Evolutionary conservation across 129 eudicot species (phyloP).

Genomic region (Oenanthe sinensis): DNA sequence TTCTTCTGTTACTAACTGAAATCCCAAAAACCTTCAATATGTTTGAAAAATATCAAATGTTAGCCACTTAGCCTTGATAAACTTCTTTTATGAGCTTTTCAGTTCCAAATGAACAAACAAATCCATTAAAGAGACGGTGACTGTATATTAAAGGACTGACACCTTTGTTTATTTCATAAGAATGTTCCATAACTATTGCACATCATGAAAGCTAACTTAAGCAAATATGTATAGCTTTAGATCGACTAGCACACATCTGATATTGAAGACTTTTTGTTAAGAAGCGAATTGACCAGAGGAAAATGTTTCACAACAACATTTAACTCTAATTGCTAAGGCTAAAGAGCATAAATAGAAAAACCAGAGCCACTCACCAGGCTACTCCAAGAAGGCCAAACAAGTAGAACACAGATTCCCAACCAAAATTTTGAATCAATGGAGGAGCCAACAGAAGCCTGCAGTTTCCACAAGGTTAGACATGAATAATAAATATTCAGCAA

Average conservation of each 20-base stretch:
- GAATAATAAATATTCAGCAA: background rate
- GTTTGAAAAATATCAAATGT: background rate
- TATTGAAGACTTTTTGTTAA: background rate
- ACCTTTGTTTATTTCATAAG: background rate
- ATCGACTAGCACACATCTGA: background rate
- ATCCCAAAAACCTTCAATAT: conserved; percentile 70
- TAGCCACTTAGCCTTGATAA: background rate
- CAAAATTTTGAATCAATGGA: conserved; percentile 73
- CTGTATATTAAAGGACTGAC: background rate
- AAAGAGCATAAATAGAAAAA: background rate
- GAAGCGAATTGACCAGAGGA: background rate
- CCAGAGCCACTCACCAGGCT: conserved; percentile 59
- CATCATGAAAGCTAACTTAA: background rate
- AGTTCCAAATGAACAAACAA: background rate
- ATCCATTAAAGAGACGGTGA: background rate
- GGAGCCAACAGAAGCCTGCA: conserved; percentile 98
- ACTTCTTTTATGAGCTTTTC: background rate
- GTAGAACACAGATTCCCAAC: conserved; percentile 97
- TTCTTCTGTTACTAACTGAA: conserved; percentile 81
- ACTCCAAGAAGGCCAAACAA: conserved; percentile 80
- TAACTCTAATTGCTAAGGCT: background rate
- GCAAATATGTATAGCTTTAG: background rate
- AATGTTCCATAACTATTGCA: background rate
- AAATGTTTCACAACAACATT: background rate
- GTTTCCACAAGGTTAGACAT: conserved; percentile 10